Evolutionary conservation across 176 grass and related monocot genomes (phyloP).

Genomic region (Elaeis guineensis): DNA sequence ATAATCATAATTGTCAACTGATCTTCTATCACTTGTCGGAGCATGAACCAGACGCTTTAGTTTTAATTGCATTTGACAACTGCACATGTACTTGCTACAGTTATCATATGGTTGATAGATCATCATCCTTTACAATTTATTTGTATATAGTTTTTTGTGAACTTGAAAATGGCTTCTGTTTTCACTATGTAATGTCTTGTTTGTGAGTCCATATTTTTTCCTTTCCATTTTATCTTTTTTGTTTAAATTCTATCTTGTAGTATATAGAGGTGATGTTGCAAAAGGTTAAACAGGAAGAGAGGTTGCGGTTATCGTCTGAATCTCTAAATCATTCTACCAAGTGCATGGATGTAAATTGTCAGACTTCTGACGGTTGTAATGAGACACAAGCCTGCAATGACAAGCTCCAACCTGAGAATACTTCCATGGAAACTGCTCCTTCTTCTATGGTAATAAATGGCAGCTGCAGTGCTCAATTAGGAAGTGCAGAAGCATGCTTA

Average conservation of each 20-base stretch:
- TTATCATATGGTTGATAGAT: too few species aligned
- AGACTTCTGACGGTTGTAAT: constrained; percentile 17
- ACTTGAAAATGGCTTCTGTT: background rate
- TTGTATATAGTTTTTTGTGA: too few species aligned
- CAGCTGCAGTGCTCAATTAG: constrained; percentile 44
- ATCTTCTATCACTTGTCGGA: too few species aligned
- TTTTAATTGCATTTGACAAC: too few species aligned
- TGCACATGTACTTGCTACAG: too few species aligned
- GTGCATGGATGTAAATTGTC: constrained; percentile 15
- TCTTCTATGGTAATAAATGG: constrained; percentile 49
- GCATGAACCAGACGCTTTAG: too few species aligned
- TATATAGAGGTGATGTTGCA: constrained; percentile 23
- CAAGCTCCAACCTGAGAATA: constrained; percentile 36
- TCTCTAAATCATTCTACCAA: constrained; percentile 31
- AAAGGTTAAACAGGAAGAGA: constrained; percentile 50
- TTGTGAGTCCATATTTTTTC: background rate
- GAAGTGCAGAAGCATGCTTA: constrained; percentile 54
- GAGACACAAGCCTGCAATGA: constrained; percentile 20
- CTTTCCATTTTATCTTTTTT: background rate
- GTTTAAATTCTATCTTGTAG: constrained; percentile 17
- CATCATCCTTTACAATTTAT: too few species aligned
- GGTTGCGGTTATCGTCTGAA: constrained; percentile 27
- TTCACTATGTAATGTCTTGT: background rate
- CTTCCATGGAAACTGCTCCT: constrained; percentile 40
- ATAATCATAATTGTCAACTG: too few species aligned